Conservation (phyloP, 345 rosid species). For the Erodium maritimum region DNA sequence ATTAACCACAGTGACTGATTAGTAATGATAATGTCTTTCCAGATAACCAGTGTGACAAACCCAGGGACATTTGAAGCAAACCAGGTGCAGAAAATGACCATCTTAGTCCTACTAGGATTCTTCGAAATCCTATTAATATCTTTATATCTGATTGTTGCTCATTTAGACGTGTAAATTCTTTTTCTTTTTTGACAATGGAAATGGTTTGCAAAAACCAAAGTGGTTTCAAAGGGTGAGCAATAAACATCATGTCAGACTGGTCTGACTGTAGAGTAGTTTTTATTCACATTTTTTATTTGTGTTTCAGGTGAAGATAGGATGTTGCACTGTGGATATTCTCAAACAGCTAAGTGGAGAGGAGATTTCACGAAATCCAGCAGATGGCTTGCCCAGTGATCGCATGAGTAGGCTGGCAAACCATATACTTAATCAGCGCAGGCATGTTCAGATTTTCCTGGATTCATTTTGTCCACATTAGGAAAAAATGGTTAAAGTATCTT, state of each 20-base stretch:
- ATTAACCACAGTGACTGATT: not conserved
- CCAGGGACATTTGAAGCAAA: constrained; percentile 76
- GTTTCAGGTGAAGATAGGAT: constrained; percentile 74
- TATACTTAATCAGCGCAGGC: constrained; percentile 65
- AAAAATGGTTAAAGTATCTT: too few relatives aligned
- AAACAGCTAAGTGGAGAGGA: constrained; percentile 88
- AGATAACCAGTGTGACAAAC: constrained; percentile 65
- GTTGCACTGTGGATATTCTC: constrained; percentile 80
- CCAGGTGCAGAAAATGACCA: constrained; percentile 33
- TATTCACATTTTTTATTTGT: constrained; percentile 4
- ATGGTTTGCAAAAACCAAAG: too few relatives aligned
- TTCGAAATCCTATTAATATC: not conserved
- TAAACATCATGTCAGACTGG: too few relatives aligned
- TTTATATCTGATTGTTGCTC: not conserved
- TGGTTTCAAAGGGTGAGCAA: too few relatives aligned
- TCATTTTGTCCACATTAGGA: not conserved
- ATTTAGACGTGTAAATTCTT: not conserved
- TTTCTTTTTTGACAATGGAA: not conserved
- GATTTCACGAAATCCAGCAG: constrained; percentile 48
- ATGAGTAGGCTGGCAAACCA: constrained; percentile 78
- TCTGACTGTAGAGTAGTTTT: not conserved
- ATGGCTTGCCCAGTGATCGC: constrained; percentile 58
- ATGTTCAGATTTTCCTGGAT: constrained; percentile 10
- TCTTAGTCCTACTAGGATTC: not conserved
- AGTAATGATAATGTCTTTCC: constrained; percentile 1